phyloP scores from a whole-genome alignment of 768 basidiomycete genomes.

The Nevesoporus exiguus region DNA sequence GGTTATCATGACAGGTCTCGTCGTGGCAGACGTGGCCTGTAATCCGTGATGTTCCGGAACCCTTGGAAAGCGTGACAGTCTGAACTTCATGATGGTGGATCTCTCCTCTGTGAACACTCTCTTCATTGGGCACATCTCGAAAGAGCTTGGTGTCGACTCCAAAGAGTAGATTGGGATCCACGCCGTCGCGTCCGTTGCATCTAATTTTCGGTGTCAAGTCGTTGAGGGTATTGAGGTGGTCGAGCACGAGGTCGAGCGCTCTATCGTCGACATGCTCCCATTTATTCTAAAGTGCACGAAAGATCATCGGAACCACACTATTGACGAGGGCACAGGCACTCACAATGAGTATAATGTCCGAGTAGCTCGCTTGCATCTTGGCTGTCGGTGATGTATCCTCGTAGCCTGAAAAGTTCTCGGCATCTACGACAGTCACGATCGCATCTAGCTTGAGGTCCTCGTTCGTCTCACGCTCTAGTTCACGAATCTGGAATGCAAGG shows the following conservation, averaged over 20 bases:
- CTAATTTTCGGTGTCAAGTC: slow-evolving; percentile 84
- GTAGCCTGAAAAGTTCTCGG: slow-evolving; percentile 89
- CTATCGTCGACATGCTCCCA: slow-evolving; percentile 83
- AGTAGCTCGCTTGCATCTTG: slow-evolving; percentile 93
- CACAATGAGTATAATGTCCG: slow-evolving; percentile 85
- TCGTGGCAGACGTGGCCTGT: slow-evolving; percentile 20
- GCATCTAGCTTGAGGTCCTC: slow-evolving; percentile 82
- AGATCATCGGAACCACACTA: slow-evolving; percentile 6
- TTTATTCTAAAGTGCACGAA: slow-evolving; percentile 60
- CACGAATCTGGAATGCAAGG: slow-evolving; percentile 89
- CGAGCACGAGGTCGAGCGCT: slow-evolving; percentile 75
- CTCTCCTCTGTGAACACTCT: slow-evolving; percentile 15
- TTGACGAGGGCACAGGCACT: slow-evolving; percentile 24
- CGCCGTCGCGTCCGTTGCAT: slow-evolving; percentile 58
- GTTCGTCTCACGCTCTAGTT: slow-evolving; percentile 75
- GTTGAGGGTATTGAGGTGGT: slow-evolving; percentile 87
- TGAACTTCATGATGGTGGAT: slow-evolving; percentile 83
- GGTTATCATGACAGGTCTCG: slow-evolving; percentile 3
- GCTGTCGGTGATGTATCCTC: slow-evolving; percentile 91
- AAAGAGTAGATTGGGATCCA: slow-evolving; percentile 79
- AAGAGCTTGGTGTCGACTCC: slow-evolving; percentile 88
- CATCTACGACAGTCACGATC: slow-evolving; percentile 87
- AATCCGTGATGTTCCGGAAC: slow-evolving; percentile 24
- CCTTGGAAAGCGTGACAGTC: slow-evolving; percentile 61
- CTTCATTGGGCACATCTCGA: slow-evolving; percentile 18